Percentiles rank a stretch among this genome's conserved stretches.
These are phyloP conservation scores for Aphanomyces euteiches DNA, from an alignment of 352 stramenopile species.

Conservation along the genomic window DNA sequence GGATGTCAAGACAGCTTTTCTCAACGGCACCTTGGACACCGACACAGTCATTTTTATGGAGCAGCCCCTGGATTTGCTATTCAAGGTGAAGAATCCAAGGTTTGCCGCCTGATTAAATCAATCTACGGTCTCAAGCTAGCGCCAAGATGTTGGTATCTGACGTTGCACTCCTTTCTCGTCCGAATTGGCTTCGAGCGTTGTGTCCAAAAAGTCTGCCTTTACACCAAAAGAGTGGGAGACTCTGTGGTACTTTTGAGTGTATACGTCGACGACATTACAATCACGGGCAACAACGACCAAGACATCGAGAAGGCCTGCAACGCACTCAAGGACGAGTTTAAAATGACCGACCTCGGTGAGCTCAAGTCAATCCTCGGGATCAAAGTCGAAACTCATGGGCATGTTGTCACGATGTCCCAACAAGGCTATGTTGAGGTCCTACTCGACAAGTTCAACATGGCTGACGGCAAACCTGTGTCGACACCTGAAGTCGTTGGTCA, in stretches of 20 bases:
- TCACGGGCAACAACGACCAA: conserved; percentile 13
- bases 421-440: conserved; percentile 3
- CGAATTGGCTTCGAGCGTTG: conserved; percentile 19
- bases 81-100: conserved; percentile 23
- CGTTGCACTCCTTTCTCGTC: conserved; percentile 32
- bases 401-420: conserved; percentile 26
- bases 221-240: conserved; percentile 29
- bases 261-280: conserved; percentile 30
- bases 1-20: conserved; percentile 39
- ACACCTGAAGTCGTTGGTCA: background rate
- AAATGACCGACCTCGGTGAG: conserved; percentile 29
- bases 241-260: conserved; percentile 9
- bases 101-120: conserved; percentile 33
- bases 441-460: conserved; percentile 27
- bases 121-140: conserved; percentile 45
- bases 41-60: conserved; percentile 34
- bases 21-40: conserved; percentile 38
- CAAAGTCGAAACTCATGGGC: background rate
- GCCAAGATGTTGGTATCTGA: conserved; percentile 35
- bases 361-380: conserved; percentile 29
- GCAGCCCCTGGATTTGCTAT: conserved; percentile 31
- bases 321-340: background rate
- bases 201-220: conserved; percentile 19
- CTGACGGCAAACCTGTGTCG: background rate
- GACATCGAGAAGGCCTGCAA: conserved; percentile 13